phyloP scores from a whole-genome alignment of 2,329 filamentous ascomycete genomes.

The Cladophialophora carrionii region DNA sequence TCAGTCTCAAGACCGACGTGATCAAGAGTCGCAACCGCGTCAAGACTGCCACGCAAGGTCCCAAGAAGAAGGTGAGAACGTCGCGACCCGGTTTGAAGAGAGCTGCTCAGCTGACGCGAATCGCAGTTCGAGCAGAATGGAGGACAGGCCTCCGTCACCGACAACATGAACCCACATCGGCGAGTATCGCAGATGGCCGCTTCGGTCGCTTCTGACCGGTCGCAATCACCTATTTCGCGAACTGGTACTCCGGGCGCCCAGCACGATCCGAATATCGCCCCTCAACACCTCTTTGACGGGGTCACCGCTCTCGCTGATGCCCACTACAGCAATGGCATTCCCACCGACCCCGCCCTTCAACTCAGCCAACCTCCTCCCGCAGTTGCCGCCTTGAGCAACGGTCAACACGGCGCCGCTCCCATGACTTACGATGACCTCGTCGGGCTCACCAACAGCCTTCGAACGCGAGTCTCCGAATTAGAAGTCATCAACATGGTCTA shows the following conservation, averaged over 20 bases:
- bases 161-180: slow-evolving; percentile 61
- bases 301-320: slow-evolving; percentile 66
- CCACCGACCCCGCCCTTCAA: slow-evolving; percentile 56
- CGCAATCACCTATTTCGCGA: slow-evolving; percentile 77
- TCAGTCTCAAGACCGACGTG: slow-evolving; percentile 97
- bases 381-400: slow-evolving; percentile 57
- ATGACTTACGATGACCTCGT: slow-evolving; percentile 76
- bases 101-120: slow-evolving; percentile 13
- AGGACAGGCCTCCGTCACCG: slow-evolving; percentile 60
- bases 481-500: slow-evolving; percentile 80
- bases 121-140: slow-evolving; percentile 60
- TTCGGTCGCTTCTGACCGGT: slow-evolving; percentile 73
- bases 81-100: slow-evolving; percentile 8
- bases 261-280: slow-evolving; percentile 67
- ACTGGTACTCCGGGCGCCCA: slow-evolving; percentile 77
- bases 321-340: slow-evolving; percentile 63
- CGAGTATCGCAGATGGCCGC: slow-evolving; percentile 71
- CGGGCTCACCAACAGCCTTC: slow-evolving; percentile 81
- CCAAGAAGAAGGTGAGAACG: slow-evolving; percentile 76
- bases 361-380: slow-evolving; percentile 63
- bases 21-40: slow-evolving; percentile 99
- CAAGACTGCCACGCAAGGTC: slow-evolving; percentile 79
- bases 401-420: slow-evolving; percentile 68
- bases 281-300: slow-evolving; percentile 77
- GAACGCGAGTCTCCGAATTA: slow-evolving; percentile 91